Conservation (phyloP, 441 rosid species). For the Adansonia grandidieri region DNA sequence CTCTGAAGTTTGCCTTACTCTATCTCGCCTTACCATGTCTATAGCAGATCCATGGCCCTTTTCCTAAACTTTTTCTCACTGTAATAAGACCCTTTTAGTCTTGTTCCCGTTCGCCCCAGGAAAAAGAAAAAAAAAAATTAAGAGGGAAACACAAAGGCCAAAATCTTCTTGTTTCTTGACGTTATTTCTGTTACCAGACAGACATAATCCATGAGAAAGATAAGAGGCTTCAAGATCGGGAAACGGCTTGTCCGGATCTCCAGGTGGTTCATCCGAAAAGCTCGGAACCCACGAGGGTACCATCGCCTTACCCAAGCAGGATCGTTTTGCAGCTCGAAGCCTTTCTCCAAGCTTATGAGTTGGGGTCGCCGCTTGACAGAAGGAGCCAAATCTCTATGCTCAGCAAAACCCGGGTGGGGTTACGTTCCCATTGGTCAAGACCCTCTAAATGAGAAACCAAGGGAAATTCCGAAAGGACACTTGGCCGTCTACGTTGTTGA, state of each 20-base stretch:
- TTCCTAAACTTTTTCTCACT: slow-evolving; percentile 35
- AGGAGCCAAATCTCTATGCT: slow-evolving; percentile 47
- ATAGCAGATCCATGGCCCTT: slow-evolving; percentile 64
- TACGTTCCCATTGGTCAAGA: slow-evolving; percentile 43
- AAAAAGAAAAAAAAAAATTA: not conserved
- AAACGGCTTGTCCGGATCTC: slow-evolving; percentile 55
- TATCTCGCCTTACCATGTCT: slow-evolving; percentile 63
- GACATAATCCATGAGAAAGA: slow-evolving; percentile 44
- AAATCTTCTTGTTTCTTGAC: not conserved
- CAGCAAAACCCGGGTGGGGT: slow-evolving; percentile 42
- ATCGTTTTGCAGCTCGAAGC: slow-evolving; percentile 31
- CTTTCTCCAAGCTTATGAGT: slow-evolving; percentile 51
- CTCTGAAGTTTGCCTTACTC: slow-evolving; percentile 60
- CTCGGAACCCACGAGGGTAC: slow-evolving; percentile 38
- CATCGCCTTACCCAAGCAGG: slow-evolving; percentile 31
- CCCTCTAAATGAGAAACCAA: slow-evolving; percentile 29
- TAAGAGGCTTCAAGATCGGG: slow-evolving; percentile 63
- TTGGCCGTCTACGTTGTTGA: slow-evolving; percentile 80
- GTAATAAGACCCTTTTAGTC: not conserved
- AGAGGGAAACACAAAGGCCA: not conserved
- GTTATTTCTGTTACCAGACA: not conserved
- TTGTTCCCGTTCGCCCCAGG: not conserved
- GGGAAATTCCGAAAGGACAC: slow-evolving; percentile 65
- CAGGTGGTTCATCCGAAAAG: slow-evolving; percentile 43
- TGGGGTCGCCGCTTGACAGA: slow-evolving; percentile 64